Percentiles rank a stretch among this genome's conserved stretches.
Evolutionary conservation across 805 yeast species (phyloP).

Genomic region (Babjeviella inositovora): DNA sequence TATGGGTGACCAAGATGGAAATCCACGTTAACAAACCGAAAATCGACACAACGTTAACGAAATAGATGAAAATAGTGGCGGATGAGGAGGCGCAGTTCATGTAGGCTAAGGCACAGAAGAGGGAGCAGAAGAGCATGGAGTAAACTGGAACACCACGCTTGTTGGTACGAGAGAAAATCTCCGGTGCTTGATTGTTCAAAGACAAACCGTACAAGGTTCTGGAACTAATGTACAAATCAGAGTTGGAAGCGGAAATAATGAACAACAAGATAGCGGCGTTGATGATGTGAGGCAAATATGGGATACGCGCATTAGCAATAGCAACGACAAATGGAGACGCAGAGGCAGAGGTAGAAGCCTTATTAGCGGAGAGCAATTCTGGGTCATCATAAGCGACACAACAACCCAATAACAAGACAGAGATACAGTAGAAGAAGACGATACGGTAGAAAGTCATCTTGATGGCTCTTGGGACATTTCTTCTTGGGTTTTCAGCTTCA

Average conservation of each 20-base stretch:
- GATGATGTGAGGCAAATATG: constrained; percentile 55
- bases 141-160: constrained; percentile 60
- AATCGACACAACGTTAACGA: constrained; percentile 64
- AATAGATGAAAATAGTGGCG: constrained; percentile 42
- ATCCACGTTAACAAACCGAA: constrained; percentile 68
- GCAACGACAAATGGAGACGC: constrained; percentile 84
- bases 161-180: constrained; percentile 45
- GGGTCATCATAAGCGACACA: constrained; percentile 47
- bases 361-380: constrained; percentile 27
- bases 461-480: constrained; percentile 56
- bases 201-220: constrained; percentile 63
- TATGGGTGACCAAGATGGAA: constrained; percentile 50
- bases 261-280: constrained; percentile 67
- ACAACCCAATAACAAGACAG: constrained; percentile 52
- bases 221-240: constrained; percentile 64
- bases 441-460: constrained; percentile 58
- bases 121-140: constrained; percentile 30
- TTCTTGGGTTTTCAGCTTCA: constrained; percentile 56
- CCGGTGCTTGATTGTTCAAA: constrained; percentile 62
- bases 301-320: constrained; percentile 46
- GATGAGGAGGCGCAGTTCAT: constrained; percentile 50
- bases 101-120: constrained; percentile 50
- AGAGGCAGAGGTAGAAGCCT: constrained; percentile 35
- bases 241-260: constrained; percentile 71
- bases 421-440: constrained; percentile 40